phyloP scores from a whole-genome alignment of 768 basidiomycete genomes.

The Suillus fuscotomentosus region DNA sequence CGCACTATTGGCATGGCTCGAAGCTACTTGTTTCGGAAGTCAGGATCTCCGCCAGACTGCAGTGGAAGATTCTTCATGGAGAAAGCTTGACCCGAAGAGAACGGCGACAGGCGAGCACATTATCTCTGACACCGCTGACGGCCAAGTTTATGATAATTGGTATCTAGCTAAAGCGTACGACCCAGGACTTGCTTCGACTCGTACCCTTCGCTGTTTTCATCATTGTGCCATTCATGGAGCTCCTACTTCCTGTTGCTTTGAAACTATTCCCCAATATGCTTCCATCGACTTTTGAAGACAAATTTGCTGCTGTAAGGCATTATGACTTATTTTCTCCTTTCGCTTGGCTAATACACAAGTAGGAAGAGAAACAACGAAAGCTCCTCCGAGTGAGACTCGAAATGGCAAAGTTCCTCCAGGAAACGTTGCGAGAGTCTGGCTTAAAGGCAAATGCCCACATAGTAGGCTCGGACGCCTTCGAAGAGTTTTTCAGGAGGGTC shows the following conservation, averaged over 20 bases:
- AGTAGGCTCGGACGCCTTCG: constrained; percentile 93
- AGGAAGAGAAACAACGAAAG: constrained; percentile 98
- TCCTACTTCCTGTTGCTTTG: constrained; percentile 91
- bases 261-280: constrained; percentile 99
- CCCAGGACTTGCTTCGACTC: constrained; percentile 87
- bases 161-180: constrained; percentile 83
- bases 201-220: constrained; percentile 95
- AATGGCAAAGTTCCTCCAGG: constrained; percentile 99
- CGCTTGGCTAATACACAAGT: constrained; percentile 2
- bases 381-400: constrained; percentile 91
- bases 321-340: neutral
- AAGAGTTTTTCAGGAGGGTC: constrained; percentile 98
- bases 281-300: constrained; percentile 97
- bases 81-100: constrained; percentile 90
- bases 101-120: constrained; percentile 71
- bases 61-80: constrained; percentile 91
- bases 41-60: constrained; percentile 81
- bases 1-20: constrained; percentile 96
- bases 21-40: constrained; percentile 95
- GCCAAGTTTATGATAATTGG: constrained; percentile 1
- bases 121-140: neutral
- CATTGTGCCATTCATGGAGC: constrained; percentile 97
- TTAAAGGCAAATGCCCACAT: constrained; percentile 92
- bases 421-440: constrained; percentile 92
- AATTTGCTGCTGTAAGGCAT: constrained; percentile 78